A percentile compares a stretch with the other conserved stretches of the same genome.
Conservation (phyloP, 495 filamentous ascomycete species). For the Diplogelasinospora grovesii region DNA sequence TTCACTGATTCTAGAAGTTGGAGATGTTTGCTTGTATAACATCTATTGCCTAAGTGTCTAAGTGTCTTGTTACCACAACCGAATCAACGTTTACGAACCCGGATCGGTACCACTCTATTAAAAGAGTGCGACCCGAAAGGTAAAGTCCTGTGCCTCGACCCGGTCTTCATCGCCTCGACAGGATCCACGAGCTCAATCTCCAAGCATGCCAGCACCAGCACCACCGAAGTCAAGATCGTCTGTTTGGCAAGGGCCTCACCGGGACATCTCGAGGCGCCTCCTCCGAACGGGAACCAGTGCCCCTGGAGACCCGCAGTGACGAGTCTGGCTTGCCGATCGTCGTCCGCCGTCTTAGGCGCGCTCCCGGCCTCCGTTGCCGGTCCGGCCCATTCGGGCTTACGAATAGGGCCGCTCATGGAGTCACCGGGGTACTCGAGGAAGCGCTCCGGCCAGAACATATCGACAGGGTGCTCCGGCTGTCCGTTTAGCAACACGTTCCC, state of each 20-base stretch:
- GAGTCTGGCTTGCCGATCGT: conserved; percentile 14
- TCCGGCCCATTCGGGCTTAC: conserved; percentile 6
- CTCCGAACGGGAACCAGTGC: conserved; percentile 34
- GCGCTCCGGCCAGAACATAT: conserved; percentile 34
- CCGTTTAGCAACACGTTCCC: conserved; percentile 9
- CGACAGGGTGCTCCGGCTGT: conserved; percentile 19
- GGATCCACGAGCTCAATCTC: conserved; percentile 18
- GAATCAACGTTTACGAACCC: too few relatives aligned
- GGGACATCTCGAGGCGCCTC: conserved; percentile 34
- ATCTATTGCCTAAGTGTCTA: too few relatives aligned
- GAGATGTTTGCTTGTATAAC: too few relatives aligned
- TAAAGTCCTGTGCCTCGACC: too few relatives aligned
- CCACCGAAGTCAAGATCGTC: conserved; percentile 31
- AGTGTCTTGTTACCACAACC: too few relatives aligned
- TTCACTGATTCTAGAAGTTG: too few relatives aligned
- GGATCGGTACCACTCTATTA: too few relatives aligned
- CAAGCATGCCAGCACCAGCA: conserved; percentile 21
- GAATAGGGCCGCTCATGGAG: conserved; percentile 24
- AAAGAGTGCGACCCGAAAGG: too few relatives aligned
- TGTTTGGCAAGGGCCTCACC: conserved; percentile 37
- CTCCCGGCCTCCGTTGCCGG: background rate
- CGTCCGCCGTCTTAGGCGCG: conserved; percentile 2
- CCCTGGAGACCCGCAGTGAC: conserved; percentile 13
- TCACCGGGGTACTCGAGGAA: conserved; percentile 32
- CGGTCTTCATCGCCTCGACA: conserved; percentile 2